Percentiles rank a stretch among this genome's conserved stretches.
phyloP scores from a whole-genome alignment of 495 filamentous ascomycete species.

The Podospora pseudopauciseta region DNA sequence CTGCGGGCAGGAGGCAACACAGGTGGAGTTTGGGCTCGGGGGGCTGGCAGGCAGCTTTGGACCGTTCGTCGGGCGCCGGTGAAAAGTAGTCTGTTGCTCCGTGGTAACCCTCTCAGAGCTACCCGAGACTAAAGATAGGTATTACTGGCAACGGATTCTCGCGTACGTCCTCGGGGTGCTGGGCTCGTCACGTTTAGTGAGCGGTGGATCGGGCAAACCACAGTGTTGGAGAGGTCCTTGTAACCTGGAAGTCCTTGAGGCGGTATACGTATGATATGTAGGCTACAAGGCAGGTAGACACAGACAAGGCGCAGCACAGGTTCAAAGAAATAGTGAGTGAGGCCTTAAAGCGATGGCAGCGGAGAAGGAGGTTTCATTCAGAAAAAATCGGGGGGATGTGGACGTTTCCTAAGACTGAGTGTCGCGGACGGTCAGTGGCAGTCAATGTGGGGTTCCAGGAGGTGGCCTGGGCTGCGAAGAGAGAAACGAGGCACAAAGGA shows the following conservation, averaged over 20 bases:
- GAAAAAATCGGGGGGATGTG: conserved; percentile 17
- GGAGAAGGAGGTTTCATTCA: conserved; percentile 2
- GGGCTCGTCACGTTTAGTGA: neutral
- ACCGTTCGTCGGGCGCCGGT: neutral
- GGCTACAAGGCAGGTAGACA: neutral
- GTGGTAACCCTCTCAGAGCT: too few relatives aligned
- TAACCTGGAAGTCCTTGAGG: too few relatives aligned
- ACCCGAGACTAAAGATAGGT: too few relatives aligned
- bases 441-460: conserved; percentile 26
- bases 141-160: neutral
- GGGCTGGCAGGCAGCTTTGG: neutral
- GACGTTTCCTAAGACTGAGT: conserved; percentile 14
- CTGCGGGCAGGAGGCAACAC: neutral
- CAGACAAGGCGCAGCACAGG: neutral
- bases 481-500: conserved; percentile 22
- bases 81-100: neutral
- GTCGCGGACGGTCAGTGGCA: conserved; percentile 22
- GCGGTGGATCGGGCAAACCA: neutral
- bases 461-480: conserved; percentile 9
- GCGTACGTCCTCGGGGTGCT: neutral
- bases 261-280: neutral
- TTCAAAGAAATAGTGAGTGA: neutral
- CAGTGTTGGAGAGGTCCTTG: neutral
- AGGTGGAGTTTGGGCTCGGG: neutral
- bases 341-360: neutral